These are phyloP conservation scores for Coemansia nantahalensis DNA, from an alignment of 192 early-diverging fungal genomes.

Conservation along the genomic window DNA sequence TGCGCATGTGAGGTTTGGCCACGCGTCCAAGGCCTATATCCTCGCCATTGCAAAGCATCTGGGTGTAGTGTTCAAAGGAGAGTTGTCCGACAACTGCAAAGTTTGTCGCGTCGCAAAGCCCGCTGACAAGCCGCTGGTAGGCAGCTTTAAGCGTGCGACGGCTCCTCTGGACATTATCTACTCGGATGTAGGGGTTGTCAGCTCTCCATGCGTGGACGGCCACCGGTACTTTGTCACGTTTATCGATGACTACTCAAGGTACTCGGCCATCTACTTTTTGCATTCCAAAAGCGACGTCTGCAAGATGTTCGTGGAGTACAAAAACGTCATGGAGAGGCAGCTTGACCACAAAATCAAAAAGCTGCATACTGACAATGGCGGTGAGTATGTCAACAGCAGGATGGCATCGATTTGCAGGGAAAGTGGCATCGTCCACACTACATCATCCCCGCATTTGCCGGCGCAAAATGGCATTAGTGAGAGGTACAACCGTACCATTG, in stretches of 20 bases:
- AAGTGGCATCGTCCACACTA: conserved; percentile 4
- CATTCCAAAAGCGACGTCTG: neutral
- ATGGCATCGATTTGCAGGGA: no score
- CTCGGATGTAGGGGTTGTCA: no score
- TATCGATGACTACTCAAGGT: conserved; percentile 2
- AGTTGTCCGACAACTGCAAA: no score
- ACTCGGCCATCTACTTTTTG: neutral
- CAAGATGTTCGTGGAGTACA: neutral
- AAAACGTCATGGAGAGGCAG: conserved; percentile 7
- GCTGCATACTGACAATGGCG: conserved; percentile 11
- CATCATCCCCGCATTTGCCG: conserved; percentile 3
- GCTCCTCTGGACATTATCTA: no score
- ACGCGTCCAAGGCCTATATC: no score
- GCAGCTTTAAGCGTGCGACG: no score
- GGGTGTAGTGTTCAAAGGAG: no score
- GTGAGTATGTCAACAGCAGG: conserved; percentile 8
- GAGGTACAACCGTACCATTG: conserved; percentile 1
- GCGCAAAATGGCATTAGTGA: conserved; percentile 12
- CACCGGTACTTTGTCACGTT: conserved; percentile 7
- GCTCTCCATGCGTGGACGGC: neutral
- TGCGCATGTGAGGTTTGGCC: no score
- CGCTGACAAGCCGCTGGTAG: no score
- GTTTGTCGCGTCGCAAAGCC: no score
- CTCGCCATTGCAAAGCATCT: no score
- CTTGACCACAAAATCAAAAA: conserved; percentile 1